These are phyloP conservation scores for Cystobasidium ongulense DNA, from an alignment of 768 basidiomycete genomes.

Conservation along the genomic window DNA sequence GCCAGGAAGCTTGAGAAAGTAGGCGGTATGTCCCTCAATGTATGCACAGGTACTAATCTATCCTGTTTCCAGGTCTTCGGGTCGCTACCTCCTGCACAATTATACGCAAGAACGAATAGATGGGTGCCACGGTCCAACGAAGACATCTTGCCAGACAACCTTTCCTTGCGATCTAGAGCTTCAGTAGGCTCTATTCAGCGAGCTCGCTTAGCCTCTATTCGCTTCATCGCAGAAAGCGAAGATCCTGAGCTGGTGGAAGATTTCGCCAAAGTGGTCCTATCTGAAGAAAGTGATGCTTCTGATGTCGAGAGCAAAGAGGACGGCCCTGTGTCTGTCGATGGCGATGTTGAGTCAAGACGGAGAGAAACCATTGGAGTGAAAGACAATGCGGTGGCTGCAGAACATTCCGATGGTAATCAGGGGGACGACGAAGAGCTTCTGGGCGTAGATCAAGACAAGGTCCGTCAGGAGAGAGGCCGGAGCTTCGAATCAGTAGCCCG, in stretches of 20 bases:
- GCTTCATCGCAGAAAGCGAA: slow-evolving; percentile 11
- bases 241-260: slow-evolving; percentile 5
- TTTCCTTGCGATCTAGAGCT: neutral
- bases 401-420: neutral
- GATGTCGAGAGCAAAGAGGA: neutral
- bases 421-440: neutral
- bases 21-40: neutral
- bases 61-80: slow-evolving; percentile 6
- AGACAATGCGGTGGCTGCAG: neutral
- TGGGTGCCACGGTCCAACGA: neutral
- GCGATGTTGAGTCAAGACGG: neutral
- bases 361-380: neutral
- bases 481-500: neutral
- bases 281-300: slow-evolving; percentile 9
- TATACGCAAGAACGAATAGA: neutral
- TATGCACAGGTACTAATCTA: neutral
- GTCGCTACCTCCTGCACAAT: slow-evolving; percentile 10
- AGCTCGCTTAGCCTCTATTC: neutral
- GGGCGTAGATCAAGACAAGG: neutral
- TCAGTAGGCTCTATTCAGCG: neutral
- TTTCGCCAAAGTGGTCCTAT: slow-evolving; percentile 6
- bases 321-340: neutral
- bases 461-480: neutral
- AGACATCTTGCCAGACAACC: neutral
- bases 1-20: slow-evolving; percentile 23